Conservation (phyloP, 805 yeast genomes). For the Metschnikowia santaceciliae region DNA sequence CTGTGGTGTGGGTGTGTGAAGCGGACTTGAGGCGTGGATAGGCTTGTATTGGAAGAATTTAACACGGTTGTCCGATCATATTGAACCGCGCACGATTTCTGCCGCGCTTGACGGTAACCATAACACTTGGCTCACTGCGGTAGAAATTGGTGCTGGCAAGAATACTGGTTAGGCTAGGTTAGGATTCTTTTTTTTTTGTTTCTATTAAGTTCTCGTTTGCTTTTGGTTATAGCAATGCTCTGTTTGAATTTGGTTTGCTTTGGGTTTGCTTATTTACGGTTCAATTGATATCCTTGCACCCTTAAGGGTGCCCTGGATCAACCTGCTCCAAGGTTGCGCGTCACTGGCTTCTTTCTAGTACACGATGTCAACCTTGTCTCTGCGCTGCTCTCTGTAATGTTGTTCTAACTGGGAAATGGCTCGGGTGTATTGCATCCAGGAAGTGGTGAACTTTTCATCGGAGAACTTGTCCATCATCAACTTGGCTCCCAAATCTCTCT, state of each 20-base stretch:
- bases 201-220: too few relatives aligned
- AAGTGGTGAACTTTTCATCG: conserved; percentile 49
- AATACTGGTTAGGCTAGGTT: too few relatives aligned
- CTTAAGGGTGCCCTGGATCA: not conserved
- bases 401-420: conserved; percentile 22
- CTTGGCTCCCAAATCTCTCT: conserved; percentile 45
- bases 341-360: conserved; percentile 15
- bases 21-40: conserved; percentile 1
- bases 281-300: not conserved
- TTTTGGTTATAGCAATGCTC: too few relatives aligned
- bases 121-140: not conserved
- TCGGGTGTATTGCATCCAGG: conserved; percentile 44
- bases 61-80: conserved; percentile 13
- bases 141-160: too few relatives aligned
- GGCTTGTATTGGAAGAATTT: conserved; percentile 7
- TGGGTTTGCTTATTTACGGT: not conserved
- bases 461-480: conserved; percentile 54
- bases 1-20: conserved; percentile 4
- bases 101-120: not conserved
- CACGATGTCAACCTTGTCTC: conserved; percentile 26
- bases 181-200: too few relatives aligned
- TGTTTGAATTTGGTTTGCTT: not conserved
- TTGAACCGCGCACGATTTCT: conserved; percentile 13
- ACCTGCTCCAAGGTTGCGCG: conserved; percentile 1
- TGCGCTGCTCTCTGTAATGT: conserved; percentile 23